Base-by-base conservation (phyloP, 2,329 filamentous ascomycete genomes). In the Zymoseptoria brevis region DNA sequence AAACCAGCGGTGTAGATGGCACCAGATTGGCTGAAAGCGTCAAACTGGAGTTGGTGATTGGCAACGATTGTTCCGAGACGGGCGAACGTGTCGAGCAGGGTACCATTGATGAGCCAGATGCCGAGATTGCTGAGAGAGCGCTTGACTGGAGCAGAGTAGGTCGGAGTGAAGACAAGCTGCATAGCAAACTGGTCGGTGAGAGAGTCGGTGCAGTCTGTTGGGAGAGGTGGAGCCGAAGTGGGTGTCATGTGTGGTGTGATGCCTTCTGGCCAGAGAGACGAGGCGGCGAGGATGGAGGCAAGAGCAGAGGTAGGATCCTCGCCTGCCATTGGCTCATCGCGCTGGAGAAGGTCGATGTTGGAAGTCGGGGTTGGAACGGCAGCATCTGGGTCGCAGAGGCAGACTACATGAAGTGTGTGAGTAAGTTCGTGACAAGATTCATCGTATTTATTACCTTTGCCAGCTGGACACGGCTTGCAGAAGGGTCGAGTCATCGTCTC, bases 11-110 rank as follows among this genome's bases (percentile, higher is more conserved):
- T 90, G 77, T 84, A 87, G 70, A 91, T 80, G 56, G 88, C 83
- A 55, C 86, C 87, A 3, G 83, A 78, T 75, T 94, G 89, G 8
- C 59, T 61, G 9, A 87, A 86, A 0, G 64, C 74, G 67, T 91
- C 87, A 67, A 90, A 91, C 73, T 91, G 88, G 77, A 90, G 87
- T 74, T 95, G 90, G 72, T 80, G 83, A 81, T 92, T 93, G 68
- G 84, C 79, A 13, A 88, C 89, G 67, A 95, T 88, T 75, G 89
- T 90, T 11, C 88, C 90, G 35, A 81, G 89, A 63, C 90, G 86
- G 56, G 77, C 79, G 63, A 83, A 72, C 24, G 79, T 73, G 67
- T 95, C 90, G 19, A 74, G 82, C 24, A 93, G 80, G 48, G 86
- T 73, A 55, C 87, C 85, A 60, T 87, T 77, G 29, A 78, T 69